Base-by-base conservation (phyloP, 2,329 filamentous ascomycete species). In the Cordyceps sp. region DNA sequence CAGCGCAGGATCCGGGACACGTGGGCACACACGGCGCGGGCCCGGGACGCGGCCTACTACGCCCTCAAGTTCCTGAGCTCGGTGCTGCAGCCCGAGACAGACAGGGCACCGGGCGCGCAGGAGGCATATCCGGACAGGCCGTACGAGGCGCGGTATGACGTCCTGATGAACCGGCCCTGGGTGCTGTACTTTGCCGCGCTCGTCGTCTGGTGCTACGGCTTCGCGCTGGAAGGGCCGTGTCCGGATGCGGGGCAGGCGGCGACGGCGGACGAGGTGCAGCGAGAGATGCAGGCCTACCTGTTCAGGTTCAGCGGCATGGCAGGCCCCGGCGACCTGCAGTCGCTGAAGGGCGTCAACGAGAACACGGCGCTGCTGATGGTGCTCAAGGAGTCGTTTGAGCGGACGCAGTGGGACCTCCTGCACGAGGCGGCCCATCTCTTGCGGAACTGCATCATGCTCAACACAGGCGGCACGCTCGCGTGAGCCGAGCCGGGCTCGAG, bases 131-230 rank as follows among this genome's bases (percentile, higher is more conserved):
- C 56, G 5, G 60, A 59, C 32, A 49, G 60, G 34, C 53, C 66
- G 6, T 98, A 96, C 52, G 78, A 75, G 14, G 84, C 86, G 1
- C 72, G 84, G 15, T 81, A 93, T 44, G 90, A 98, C 45, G 80
- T 85, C 33, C 65, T 94, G 2, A 67, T 96, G 37, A 93, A 96
- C 47, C 69, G 90, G 13, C 83, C 88, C 0, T 98, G 90, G 88
- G 85, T 94, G 10, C 62, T 96, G 32, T 98, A 94, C 55, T 92
- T 93, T 48, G 83, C 90, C 1, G 76, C 78, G 1, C 65, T 98
- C 12, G 83, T 94, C 16, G 81, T 96, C 1, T 98, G 90, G 90
- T 84, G 76, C 37, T 98, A 96, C 46, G 88, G 86, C 3, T 94
- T 76, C 49, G 85, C 88, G 0, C 61, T 93, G 15, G 90, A 96